Evolutionary conservation across 2,329 filamentous ascomycete species (phyloP), one percentile per base, ranked within the genome.

Genomic region (Graphium sp.): DNA sequence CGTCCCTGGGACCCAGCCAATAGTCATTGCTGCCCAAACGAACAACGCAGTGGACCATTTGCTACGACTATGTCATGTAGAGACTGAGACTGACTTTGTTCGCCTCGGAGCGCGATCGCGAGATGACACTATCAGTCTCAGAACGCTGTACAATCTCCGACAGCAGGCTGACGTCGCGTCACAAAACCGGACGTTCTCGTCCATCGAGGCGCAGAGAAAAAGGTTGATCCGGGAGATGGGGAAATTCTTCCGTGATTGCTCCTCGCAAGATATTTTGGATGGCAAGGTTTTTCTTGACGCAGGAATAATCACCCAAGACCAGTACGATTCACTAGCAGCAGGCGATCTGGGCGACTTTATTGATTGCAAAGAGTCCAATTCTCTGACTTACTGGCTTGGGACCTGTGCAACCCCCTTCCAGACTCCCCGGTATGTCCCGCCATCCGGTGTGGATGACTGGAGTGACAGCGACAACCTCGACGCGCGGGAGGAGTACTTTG

Each of bases 41-140:
- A 94, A 94, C 34, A 83, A 93, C 48, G 84, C 84, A 0, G 55
- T 93, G 1, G 84, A 94, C 39, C 84, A 93, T 43, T 57, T 94
- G 0, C 56, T 93, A 0, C 52, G 55, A 1, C 68, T 75, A 31
- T 59, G 83, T 11, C 56, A 70, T 2, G 43, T 54, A 2, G 31
- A 40, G 1, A 49, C 46, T 3, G 77, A 49, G 5, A 35, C 37
- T 60, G 61, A 68, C 2, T 73, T 84, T 32, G 53, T 58, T 7
- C 60, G 63, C 3, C 43, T 68, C 7, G 83, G 83, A 23, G 72
- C 74, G 3, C 66, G 78, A 18, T 80, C 76, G 12, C 65, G 69
- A 29, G 74, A 80, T 34, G 50, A 57, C 1, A 60, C 63, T 1
- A 74, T 91, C 37, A 70, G 70, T 34, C 56, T 66, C 29, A 63